These are phyloP conservation scores for Lichtheimia ramosa DNA, from an alignment of 371 early-diverging fungal species.

Conservation along the genomic window DNA sequence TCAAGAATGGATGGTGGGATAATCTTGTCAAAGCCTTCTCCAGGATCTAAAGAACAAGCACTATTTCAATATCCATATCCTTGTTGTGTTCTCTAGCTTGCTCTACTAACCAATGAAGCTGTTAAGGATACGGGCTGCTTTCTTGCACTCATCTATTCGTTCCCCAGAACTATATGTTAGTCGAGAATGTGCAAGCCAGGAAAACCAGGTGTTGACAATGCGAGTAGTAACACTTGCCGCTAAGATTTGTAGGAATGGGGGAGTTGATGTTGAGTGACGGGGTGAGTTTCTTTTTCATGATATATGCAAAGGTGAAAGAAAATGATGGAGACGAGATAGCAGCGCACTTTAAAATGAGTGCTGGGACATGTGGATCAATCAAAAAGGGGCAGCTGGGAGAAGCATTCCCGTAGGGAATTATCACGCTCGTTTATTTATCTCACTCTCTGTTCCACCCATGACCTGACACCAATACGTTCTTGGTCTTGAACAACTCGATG, in stretches of 20 bases:
- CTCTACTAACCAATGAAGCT: constrained; percentile 60
- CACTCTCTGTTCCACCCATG: no score
- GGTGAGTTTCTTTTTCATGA: no score
- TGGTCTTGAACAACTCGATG: no score
- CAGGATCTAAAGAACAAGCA: constrained; percentile 62
- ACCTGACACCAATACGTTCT: no score
- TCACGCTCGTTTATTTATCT: no score
- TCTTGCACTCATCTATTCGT: constrained; percentile 65
- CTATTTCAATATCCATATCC: neutral
- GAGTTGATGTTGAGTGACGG: constrained; percentile 12
- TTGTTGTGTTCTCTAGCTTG: neutral
- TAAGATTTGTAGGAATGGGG: constrained; percentile 11
- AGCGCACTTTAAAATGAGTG: no score
- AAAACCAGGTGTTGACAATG: no score
- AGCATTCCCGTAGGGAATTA: no score
- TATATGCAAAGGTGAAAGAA: no score
- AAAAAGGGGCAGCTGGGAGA: no score
- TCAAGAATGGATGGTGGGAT: constrained; percentile 73
- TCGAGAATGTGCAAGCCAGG: neutral
- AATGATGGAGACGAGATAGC: no score
- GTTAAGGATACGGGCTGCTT: constrained; percentile 76
- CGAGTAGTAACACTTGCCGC: constrained; percentile 7
- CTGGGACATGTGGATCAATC: no score
- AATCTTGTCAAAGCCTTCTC: constrained; percentile 69
- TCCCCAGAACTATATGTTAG: neutral